Evolutionary conservation across 2,329 filamentous ascomycete species (phyloP), one percentile per base, ranked within the genome.

Genomic region (Talaromyces sp.): DNA sequence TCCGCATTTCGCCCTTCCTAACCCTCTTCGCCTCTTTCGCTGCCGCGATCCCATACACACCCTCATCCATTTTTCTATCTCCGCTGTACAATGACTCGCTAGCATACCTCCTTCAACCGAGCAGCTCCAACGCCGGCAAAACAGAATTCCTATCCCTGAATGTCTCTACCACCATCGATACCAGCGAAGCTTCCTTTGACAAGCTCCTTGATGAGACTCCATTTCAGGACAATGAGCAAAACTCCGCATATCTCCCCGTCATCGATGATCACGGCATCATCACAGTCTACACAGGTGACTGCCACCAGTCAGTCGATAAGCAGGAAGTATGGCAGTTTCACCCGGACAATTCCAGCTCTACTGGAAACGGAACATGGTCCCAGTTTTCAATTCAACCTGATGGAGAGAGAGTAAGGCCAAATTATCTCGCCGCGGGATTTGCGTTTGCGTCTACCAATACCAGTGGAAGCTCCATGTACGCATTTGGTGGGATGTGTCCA

Each of bases 401-500:
- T 2, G 63, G 67, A n/a, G 61, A 52, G 22, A 68, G 71, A 11
- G 70, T 65, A 41, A 70, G 77, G 19, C 75, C 81, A 63, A 86
- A 83, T 52, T 86, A 80, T 56, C 75, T 89, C 22, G 80, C 80
- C 2, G 75, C 75, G 8, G 83, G 84, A 13, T 78, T 94, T 47
- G 80, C 86, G 20, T 96, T 91, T 69, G 87, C 90, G 13, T 49
- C 64, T 10, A 17, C 80, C 79, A 29, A 82, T 78, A 32, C 75
- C 84, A 42, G 79, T 78, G 33, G 83, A 81, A 61, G 55, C 49
- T 59, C 67, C 35, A 58, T 73, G 39, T 96, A 91, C 67, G 76
- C 87, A 6, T 97, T 96, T 71, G 93, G 91, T 32, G 93, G 93
- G 61, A 96, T 97, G 91, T 97, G 93, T 65, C 87, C 88, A 4